These are phyloP conservation scores for Glarea lozoyensis DNA, from an alignment of 495 filamentous ascomycete species.

Conservation along the genomic window DNA sequence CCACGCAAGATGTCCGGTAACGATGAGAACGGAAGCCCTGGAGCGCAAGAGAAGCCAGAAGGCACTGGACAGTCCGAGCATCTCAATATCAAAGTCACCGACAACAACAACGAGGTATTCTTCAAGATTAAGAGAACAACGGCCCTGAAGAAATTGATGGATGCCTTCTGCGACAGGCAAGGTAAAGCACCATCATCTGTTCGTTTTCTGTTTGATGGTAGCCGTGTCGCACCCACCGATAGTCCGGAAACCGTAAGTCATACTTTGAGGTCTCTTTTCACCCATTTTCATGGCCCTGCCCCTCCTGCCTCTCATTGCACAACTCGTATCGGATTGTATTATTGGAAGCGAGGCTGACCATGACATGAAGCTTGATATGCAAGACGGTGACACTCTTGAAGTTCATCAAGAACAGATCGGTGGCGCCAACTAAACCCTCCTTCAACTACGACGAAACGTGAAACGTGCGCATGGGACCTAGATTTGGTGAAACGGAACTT, in stretches of 20 bases:
- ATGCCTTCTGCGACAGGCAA: slow-evolving; percentile 94
- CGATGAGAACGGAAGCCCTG: slow-evolving; percentile 46
- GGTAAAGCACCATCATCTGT: slow-evolving; percentile 80
- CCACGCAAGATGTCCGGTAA: slow-evolving; percentile 22
- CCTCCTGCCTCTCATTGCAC: neutral
- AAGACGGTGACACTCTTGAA: slow-evolving; percentile 92
- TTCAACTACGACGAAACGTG: slow-evolving; percentile 1
- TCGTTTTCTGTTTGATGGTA: slow-evolving; percentile 92
- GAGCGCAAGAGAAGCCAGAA: slow-evolving; percentile 48
- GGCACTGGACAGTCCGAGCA: slow-evolving; percentile 54
- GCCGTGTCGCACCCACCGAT: slow-evolving; percentile 78
- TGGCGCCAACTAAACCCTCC: slow-evolving; percentile 26
- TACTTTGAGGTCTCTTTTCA: neutral
- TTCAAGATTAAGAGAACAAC: slow-evolving; percentile 99
- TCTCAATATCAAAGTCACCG: slow-evolving; percentile 99
- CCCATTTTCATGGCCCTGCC: neutral
- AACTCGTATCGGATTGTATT: slow-evolving; percentile 7
- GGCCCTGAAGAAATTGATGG: slow-evolving; percentile 95
- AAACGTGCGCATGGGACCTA: neutral
- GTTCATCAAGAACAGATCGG: slow-evolving; percentile 99
- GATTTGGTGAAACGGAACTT: neutral
- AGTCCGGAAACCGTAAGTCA: slow-evolving; percentile 79
- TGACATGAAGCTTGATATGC: slow-evolving; percentile 99
- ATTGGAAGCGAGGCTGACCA: too few relatives aligned
- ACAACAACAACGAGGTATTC: slow-evolving; percentile 99